phyloP scores from a whole-genome alignment of 116 monocot species.

The Iris pallida region DNA sequence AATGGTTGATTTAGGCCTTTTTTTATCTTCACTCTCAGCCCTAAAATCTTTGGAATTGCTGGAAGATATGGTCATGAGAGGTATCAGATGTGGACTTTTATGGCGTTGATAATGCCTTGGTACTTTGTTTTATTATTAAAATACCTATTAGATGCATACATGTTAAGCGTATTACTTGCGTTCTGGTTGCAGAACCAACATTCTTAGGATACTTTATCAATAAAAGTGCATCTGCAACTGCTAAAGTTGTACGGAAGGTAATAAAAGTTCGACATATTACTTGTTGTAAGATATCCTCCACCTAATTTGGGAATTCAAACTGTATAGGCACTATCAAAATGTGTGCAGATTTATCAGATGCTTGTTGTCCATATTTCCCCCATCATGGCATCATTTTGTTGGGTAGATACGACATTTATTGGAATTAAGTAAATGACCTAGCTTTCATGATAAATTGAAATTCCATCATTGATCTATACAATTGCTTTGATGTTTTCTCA shows the following conservation, averaged over 20 bases:
- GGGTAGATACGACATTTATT: too few relatives aligned
- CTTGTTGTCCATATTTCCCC: too few relatives aligned
- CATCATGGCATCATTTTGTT: too few relatives aligned
- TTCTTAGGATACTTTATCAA: slow-evolving; percentile 96
- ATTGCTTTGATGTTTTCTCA: too few relatives aligned
- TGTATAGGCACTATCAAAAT: too few relatives aligned
- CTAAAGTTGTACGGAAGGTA: slow-evolving; percentile 98
- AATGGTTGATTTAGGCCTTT: not conserved
- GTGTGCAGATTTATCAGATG: too few relatives aligned
- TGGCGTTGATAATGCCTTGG: slow-evolving; percentile 98
- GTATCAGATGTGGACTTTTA: slow-evolving; percentile 85
- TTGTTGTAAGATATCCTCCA: too few relatives aligned
- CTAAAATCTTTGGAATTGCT: slow-evolving; percentile 73
- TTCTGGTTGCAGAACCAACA: slow-evolving; percentile 95
- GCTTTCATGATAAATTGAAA: too few relatives aligned
- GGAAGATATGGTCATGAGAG: slow-evolving; percentile 93
- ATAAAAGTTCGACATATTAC: too few relatives aligned
- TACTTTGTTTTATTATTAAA: slow-evolving; percentile 26
- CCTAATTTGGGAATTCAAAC: too few relatives aligned
- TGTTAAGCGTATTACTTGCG: slow-evolving; percentile 19
- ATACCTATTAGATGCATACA: slow-evolving; percentile 6
- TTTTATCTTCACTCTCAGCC: slow-evolving; percentile 33
- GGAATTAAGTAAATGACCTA: too few relatives aligned
- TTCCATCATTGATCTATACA: too few relatives aligned
- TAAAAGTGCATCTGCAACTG: slow-evolving; percentile 85